Evolutionary conservation across 257 asterid species (phyloP).

Genomic region (Linderniella brevidens): DNA sequence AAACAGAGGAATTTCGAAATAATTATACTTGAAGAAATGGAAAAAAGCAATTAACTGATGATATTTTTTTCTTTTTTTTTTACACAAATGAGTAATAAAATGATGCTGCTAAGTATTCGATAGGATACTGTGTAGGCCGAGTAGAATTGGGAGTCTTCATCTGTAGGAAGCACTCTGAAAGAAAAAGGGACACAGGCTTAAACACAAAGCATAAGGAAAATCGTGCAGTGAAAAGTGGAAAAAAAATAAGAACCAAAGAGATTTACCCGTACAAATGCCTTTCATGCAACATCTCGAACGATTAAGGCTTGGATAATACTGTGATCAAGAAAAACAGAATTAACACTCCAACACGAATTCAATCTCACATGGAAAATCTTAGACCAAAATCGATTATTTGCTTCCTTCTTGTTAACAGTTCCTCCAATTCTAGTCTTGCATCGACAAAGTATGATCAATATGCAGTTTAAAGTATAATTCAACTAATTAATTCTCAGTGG

Average conservation of each 20-base stretch:
- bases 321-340: constrained; percentile 17
- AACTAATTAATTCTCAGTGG: no score
- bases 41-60: no score
- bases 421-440: no score
- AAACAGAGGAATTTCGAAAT: not conserved
- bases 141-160: constrained; percentile 92
- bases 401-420: no score
- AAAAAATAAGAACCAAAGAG: constrained; percentile 4
- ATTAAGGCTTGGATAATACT: constrained; percentile 97
- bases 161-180: constrained; percentile 86
- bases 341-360: constrained; percentile 7
- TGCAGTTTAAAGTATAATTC: no score
- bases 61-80: no score
- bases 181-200: constrained; percentile 4
- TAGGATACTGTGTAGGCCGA: constrained; percentile 97
- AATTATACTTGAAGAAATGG: not conserved
- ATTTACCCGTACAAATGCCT: constrained; percentile 92
- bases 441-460: no score
- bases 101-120: constrained; percentile 1
- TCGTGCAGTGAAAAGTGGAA: not conserved
- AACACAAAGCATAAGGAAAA: constrained; percentile 2
- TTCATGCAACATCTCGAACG: constrained; percentile 95
- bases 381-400: no score
- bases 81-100: not conserved
- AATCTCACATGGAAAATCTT: not conserved